Conservation (phyloP, 768 basidiomycete species). For the Kwoniella newhampshirensis region DNA sequence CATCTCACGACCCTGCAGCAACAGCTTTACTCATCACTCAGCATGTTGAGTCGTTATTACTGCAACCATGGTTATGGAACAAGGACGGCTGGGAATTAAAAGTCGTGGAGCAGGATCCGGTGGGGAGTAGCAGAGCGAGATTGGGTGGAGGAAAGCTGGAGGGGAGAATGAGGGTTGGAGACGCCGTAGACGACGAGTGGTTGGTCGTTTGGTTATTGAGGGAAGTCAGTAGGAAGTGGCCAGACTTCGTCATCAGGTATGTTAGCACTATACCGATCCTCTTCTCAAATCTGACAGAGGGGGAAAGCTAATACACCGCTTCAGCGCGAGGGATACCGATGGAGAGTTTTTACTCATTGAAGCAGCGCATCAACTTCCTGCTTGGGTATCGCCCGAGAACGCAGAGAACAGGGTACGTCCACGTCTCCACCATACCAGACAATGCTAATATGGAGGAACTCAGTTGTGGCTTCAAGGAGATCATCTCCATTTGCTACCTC, state of each 20-base stretch:
- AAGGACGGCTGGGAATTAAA: slow-evolving; percentile 52
- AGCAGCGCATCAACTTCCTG: slow-evolving; percentile 82
- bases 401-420: slow-evolving; percentile 84
- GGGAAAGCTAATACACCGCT: background rate
- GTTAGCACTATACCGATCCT: slow-evolving; percentile 25
- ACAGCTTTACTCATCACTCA: slow-evolving; percentile 65
- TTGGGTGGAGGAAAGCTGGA: slow-evolving; percentile 59
- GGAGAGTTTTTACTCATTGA: slow-evolving; percentile 96
- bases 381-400: slow-evolving; percentile 88
- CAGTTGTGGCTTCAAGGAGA: slow-evolving; percentile 79
- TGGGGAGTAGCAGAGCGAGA: background rate
- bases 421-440: background rate
- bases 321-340: slow-evolving; percentile 79
- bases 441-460: too few relatives aligned
- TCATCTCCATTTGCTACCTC: slow-evolving; percentile 81
- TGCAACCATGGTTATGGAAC: slow-evolving; percentile 52
- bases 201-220: slow-evolving; percentile 83
- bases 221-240: slow-evolving; percentile 72
- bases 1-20: slow-evolving; percentile 44
- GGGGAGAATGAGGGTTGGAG: slow-evolving; percentile 86
- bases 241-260: slow-evolving; percentile 73
- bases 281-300: background rate
- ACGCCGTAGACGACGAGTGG: slow-evolving; percentile 99
- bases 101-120: slow-evolving; percentile 1
- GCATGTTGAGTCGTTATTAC: slow-evolving; percentile 61